Base-by-base conservation (phyloP, 441 rosid genomes). In the Populus hybrid region DNA sequence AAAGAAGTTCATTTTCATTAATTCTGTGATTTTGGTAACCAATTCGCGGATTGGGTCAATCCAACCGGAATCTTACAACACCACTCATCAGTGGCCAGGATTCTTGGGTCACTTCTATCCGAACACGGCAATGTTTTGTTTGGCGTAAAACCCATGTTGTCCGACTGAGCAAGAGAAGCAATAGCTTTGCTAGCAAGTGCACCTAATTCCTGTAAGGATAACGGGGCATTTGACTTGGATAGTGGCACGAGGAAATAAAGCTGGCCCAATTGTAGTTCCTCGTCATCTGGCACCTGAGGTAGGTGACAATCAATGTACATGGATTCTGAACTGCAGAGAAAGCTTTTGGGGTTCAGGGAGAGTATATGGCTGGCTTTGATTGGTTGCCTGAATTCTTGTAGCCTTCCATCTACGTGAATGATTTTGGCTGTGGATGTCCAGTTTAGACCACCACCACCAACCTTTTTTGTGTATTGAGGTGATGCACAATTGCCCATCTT, bases 401-500 rank as follows among this genome's bases (percentile, higher is more conserved):
- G 59, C 23, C 9, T 77, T 26, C 85, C 87, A 42, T 82, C 81
- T 1, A 35, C 9, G 74, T 80, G 70, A 4, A 84, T 75, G 14
- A 84, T 67, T 20, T 80, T 82, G 46, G 76, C 69, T 2, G 84
- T 79, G 57, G 75, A 26, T 11, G 79, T 65, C 67, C 67, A 10
- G 8, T 59, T 63, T 42, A n/a, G 68, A 46, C 30, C 46, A 23
- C 36, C 36, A 34, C 46, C 50, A 0, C 70, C 77, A 38, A 18
- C 18, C 4, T 63, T 72, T 7, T 35, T 72, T 21, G 74, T 21
- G 59, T 67, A 8, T 1, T 68, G 79, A 67, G 77, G 72, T 11
- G 75, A 72, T 26, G 77, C 77, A 69, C 86, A 87, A 18, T 69
- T 84, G 32, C 88, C 88, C 88, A 87, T 85, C 10, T 61, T 11